phyloP scores from a whole-genome alignment of 1,284 basidiomycete genomes.

The Sanghuangporus weigelae region DNA sequence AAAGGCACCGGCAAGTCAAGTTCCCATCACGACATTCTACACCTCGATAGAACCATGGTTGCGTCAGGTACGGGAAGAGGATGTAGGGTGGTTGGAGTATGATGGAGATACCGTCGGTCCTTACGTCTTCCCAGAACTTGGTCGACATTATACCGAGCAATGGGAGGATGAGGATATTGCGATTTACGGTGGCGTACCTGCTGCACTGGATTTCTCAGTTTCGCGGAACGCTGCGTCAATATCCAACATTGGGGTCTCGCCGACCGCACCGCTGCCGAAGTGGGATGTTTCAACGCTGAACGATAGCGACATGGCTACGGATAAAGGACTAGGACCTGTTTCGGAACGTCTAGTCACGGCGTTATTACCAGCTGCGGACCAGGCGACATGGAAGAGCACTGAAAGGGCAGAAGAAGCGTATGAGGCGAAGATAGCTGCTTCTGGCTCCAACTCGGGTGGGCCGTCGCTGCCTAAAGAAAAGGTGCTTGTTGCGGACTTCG shows the following conservation, averaged over 20 bases:
- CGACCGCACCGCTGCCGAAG: slow-evolving; percentile 45
- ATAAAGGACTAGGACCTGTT: slow-evolving; percentile 72
- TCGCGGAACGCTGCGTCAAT: slow-evolving; percentile 28
- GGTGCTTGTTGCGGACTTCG: slow-evolving; percentile 66
- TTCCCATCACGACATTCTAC: slow-evolving; percentile 71
- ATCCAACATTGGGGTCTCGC: slow-evolving; percentile 24
- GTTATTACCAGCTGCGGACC: slow-evolving; percentile 60
- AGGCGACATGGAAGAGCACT: slow-evolving; percentile 63
- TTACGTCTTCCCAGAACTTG: slow-evolving; percentile 82
- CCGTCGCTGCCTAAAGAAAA: slow-evolving; percentile 67
- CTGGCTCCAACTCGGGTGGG: slow-evolving; percentile 62
- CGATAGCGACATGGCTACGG: slow-evolving; percentile 57
- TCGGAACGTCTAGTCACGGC: slow-evolving; percentile 80
- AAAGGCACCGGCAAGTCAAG: slow-evolving; percentile 64
- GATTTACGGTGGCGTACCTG: slow-evolving; percentile 39
- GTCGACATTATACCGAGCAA: slow-evolving; percentile 81
- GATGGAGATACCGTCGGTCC: slow-evolving; percentile 85
- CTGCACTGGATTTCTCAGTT: slow-evolving; percentile 32
- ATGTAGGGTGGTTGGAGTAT: slow-evolving; percentile 84
- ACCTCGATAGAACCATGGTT: slow-evolving; percentile 82
- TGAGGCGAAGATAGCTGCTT: slow-evolving; percentile 42
- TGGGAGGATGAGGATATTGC: slow-evolving; percentile 90
- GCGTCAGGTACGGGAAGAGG: slow-evolving; percentile 83
- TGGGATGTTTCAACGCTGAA: slow-evolving; percentile 71
- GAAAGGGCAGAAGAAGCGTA: slow-evolving; percentile 79